A percentile compares a stretch with the other conserved stretches of the same genome.
phyloP scores from a whole-genome alignment of 108 stramenopile species.

The Skeletonema tropicum region DNA sequence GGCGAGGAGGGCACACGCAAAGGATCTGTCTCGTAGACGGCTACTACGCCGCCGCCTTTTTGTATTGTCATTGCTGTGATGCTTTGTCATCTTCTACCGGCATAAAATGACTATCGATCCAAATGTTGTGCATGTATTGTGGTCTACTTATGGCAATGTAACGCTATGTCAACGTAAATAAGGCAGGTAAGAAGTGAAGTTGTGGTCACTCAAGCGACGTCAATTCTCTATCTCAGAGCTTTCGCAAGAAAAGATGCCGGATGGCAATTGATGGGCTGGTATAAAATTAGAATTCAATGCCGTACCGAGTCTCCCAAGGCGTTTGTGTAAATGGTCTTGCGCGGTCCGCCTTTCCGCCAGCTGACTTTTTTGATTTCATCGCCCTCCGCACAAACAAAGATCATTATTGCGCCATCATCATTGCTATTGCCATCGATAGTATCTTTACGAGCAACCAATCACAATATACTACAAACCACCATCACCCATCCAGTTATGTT shows the following conservation, averaged over 20 bases:
- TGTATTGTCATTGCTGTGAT: neutral
- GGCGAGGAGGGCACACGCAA: neutral
- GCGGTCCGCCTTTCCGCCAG: neutral
- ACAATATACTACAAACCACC: neutral
- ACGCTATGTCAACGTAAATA: no score
- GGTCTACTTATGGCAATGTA: no score
- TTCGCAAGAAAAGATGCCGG: no score
- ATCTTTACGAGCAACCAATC: neutral
- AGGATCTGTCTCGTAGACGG: neutral
- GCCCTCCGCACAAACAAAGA: neutral
- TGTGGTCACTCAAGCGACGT: no score
- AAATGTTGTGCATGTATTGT: no score
- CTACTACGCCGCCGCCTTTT: neutral
- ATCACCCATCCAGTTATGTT: conserved; percentile 2
- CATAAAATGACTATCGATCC: neutral
- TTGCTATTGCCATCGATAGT: neutral
- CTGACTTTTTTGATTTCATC: neutral
- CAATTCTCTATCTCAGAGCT: no score
- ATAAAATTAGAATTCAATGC: neutral
- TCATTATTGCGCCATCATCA: neutral
- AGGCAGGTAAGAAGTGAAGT: no score
- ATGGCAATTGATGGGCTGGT: no score
- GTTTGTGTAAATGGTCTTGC: neutral
- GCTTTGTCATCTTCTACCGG: neutral
- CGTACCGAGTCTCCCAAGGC: no score